These are phyloP conservation scores for Exophiala mesophila DNA, from an alignment of 2,329 filamentous ascomycete genomes.

Conservation along the genomic window DNA sequence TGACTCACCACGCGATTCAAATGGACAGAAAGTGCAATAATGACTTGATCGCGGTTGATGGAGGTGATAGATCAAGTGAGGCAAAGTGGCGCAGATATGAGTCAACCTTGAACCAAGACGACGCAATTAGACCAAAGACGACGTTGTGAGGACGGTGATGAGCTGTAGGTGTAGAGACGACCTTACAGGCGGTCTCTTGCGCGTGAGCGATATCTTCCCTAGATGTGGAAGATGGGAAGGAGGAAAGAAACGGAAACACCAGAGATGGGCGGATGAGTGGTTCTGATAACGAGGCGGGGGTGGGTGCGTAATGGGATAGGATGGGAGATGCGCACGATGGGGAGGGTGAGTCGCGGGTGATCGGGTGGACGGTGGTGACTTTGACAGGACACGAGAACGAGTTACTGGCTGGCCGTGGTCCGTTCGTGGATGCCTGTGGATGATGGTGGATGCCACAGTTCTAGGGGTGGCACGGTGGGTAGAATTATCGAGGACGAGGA, in stretches of 20 bases:
- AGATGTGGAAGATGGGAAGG: conserved; percentile 22
- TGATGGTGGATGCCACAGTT: too few species aligned
- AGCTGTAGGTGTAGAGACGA: conserved; percentile 18
- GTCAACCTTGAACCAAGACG: conserved; percentile 12
- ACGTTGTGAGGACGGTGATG: conserved; percentile 13
- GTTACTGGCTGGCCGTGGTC: too few species aligned
- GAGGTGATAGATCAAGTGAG: conserved; percentile 11
- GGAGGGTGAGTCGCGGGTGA: too few species aligned
- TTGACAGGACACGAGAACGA: too few species aligned
- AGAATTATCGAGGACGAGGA: too few species aligned
- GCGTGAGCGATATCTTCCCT: conserved; percentile 25
- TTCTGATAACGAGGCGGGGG: too few species aligned
- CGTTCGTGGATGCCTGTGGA: too few species aligned
- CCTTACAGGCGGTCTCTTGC: conserved; percentile 22
- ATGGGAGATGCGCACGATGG: too few species aligned
- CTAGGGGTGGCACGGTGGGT: too few species aligned
- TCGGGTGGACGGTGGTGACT: too few species aligned
- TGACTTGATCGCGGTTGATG: conserved; percentile 4
- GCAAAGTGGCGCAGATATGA: conserved; percentile 12
- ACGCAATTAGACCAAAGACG: conserved; percentile 3
- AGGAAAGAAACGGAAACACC: conserved; percentile 14
- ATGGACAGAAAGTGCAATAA: conserved; percentile 13
- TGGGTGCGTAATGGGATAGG: too few species aligned
- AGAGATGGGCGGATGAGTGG: conserved; percentile 5
- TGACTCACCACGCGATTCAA: conserved; percentile 22